These are phyloP conservation scores for Dactylellina haptotyla DNA, from an alignment of 2,329 filamentous ascomycete genomes.

Conservation along the genomic window DNA sequence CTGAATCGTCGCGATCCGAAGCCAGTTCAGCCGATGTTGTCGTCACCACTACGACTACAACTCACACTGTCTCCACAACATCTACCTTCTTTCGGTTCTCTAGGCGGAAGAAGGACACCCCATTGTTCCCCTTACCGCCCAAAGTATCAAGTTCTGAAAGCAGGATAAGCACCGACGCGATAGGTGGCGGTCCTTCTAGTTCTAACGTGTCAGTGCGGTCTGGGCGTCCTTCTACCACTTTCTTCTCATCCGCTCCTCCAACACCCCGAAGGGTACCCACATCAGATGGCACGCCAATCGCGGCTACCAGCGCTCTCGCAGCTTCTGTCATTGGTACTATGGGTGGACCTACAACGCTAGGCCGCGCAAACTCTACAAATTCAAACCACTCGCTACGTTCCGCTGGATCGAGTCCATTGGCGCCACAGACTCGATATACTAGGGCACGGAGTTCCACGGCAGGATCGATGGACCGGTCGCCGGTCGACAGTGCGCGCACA, in stretches of 20 bases:
- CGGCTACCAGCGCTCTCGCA: constrained; percentile 62
- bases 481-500: constrained; percentile 52
- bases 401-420: constrained; percentile 38
- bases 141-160: constrained; percentile 66
- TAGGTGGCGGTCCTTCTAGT: constrained; percentile 29
- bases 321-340: constrained; percentile 57
- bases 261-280: constrained; percentile 40
- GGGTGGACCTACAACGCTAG: constrained; percentile 63
- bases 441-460: constrained; percentile 79
- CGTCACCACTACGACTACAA: constrained; percentile 70
- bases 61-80: constrained; percentile 71
- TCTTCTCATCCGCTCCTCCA: constrained; percentile 36
- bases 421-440: constrained; percentile 45
- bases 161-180: constrained; percentile 41
- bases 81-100: constrained; percentile 83
- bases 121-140: constrained; percentile 88
- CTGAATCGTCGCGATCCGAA: constrained; percentile 91
- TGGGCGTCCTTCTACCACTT: constrained; percentile 14
- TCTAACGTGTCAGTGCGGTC: constrained; percentile 28
- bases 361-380: constrained; percentile 70
- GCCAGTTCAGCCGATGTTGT: constrained; percentile 77
- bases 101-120: constrained; percentile 77
- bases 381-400: constrained; percentile 72
- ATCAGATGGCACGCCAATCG: constrained; percentile 21
- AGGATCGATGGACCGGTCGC: constrained; percentile 73